Conservation (phyloP, 257 asterid genomes). For the Fraxinus excelsior region DNA sequence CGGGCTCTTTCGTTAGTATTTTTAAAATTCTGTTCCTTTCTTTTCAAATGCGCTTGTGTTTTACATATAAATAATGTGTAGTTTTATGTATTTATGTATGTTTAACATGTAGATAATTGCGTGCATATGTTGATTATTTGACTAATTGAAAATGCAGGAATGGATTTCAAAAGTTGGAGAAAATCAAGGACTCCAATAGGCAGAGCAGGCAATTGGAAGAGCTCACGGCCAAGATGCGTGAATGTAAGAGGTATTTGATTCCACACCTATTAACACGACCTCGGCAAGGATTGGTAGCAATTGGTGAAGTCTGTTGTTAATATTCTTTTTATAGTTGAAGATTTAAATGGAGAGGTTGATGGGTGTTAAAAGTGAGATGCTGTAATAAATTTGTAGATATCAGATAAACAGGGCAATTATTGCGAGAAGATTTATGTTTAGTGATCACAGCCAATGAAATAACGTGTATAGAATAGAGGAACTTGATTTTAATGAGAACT, state of each 20-base stretch:
- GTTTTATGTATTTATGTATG: background rate
- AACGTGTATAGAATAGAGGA: background rate
- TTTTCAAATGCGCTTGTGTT: background rate
- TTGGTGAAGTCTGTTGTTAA: background rate
- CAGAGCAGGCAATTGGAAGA: constrained; percentile 96
- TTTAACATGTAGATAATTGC: background rate
- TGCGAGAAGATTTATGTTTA: background rate
- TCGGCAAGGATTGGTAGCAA: constrained; percentile 11
- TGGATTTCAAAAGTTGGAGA: constrained; percentile 98
- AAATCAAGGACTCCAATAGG: constrained; percentile 86
- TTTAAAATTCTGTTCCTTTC: background rate
- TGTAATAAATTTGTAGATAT: background rate
- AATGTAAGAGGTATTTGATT: constrained; percentile 70
- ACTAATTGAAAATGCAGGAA: constrained; percentile 55
- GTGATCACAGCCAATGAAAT: background rate
- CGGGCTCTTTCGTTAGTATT: constrained; percentile 88
- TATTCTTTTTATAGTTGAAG: constrained; percentile 6
- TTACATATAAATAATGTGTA: background rate
- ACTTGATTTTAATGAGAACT: background rate
- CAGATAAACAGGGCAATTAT: background rate
- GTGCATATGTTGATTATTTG: constrained; percentile 13
- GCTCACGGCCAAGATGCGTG: constrained; percentile 95
- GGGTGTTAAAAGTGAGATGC: background rate
- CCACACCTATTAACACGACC: background rate
- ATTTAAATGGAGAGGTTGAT: constrained; percentile 4